phyloP scores from a whole-genome alignment of 371 early-diverging fungal genomes.

The Capniomyces stellatus region DNA sequence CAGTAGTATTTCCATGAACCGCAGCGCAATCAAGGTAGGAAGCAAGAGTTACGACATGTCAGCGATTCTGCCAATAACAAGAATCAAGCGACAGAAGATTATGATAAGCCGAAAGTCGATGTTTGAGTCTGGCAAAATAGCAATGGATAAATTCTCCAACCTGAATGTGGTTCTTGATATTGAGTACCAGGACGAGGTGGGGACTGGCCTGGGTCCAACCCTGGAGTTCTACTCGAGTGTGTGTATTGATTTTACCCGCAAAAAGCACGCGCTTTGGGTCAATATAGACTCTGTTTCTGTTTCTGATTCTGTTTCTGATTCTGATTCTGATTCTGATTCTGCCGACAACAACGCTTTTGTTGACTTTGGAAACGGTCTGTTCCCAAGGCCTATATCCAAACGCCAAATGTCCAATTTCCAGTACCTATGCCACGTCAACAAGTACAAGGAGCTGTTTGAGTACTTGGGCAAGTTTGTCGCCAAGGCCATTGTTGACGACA shows the following conservation, averaged over 20 bases:
- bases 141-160: slow-evolving; percentile 58
- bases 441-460: slow-evolving; percentile 29
- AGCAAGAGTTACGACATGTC: too few species aligned
- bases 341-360: not conserved
- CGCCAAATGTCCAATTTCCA: too few species aligned
- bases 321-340: not conserved
- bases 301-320: not conserved
- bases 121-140: slow-evolving; percentile 59
- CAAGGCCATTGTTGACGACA: slow-evolving; percentile 69
- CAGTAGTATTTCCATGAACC: too few species aligned
- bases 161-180: slow-evolving; percentile 59
- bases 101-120: slow-evolving; percentile 54
- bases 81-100: slow-evolving; percentile 65
- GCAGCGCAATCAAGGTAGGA: too few species aligned
- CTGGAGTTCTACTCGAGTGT: slow-evolving; percentile 77
- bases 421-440: slow-evolving; percentile 11
- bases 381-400: slow-evolving; percentile 39
- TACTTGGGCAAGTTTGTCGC: slow-evolving; percentile 72
- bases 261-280: slow-evolving; percentile 37
- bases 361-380: slow-evolving; percentile 39
- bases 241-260: slow-evolving; percentile 51
- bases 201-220: slow-evolving; percentile 86
- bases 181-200: slow-evolving; percentile 83
- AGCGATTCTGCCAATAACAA: too few species aligned
- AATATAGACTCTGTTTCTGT: slow-evolving; percentile 11